phyloP scores from a whole-genome alignment of 345 rosid genomes.

The Hibiscus mutabilis region DNA sequence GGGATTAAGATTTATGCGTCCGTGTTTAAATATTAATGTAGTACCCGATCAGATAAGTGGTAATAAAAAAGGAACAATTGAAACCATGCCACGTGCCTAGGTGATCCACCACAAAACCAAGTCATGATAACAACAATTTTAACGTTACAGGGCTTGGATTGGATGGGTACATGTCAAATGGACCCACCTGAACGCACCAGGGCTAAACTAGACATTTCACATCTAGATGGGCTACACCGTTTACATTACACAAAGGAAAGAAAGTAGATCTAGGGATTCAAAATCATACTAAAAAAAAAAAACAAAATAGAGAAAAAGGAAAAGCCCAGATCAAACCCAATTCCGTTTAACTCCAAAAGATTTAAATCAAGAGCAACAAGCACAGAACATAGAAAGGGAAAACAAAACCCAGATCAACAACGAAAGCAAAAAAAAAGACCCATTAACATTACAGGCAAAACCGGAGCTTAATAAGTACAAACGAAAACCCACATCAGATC shows the following conservation, averaged over 20 bases:
- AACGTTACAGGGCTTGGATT: neutral
- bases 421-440: neutral
- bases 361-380: neutral
- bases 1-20: too few relatives aligned
- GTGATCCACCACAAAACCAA: too few relatives aligned
- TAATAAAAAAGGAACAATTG: too few relatives aligned
- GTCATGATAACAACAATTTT: neutral
- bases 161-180: neutral
- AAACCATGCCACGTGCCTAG: too few relatives aligned
- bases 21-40: too few relatives aligned
- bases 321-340: conserved; percentile 12
- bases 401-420: neutral
- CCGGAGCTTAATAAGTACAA: neutral
- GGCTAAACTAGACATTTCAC: neutral
- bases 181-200: neutral
- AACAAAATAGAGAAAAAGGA: neutral
- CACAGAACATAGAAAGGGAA: neutral
- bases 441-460: neutral
- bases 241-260: neutral
- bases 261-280: conserved; percentile 3
- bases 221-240: neutral
- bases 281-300: neutral
- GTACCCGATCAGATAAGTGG: too few relatives aligned
- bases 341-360: neutral
- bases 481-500: neutral